These are phyloP conservation scores for Candida golubevii DNA, from an alignment of 805 yeast species.

Conservation along the genomic window DNA sequence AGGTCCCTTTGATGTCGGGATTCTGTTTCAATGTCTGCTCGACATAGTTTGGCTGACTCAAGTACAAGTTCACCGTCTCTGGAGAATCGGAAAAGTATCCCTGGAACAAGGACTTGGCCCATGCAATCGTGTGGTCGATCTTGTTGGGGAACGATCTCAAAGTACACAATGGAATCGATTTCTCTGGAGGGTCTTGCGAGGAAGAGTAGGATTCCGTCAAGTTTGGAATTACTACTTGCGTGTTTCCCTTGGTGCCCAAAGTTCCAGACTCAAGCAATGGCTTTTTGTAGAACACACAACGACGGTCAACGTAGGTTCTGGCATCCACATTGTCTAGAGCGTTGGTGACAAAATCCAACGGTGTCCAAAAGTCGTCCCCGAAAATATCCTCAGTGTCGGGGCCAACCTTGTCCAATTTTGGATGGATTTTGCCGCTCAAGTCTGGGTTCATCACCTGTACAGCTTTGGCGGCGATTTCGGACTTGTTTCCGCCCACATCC, in stretches of 20 bases:
- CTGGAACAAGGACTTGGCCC: conserved; percentile 95
- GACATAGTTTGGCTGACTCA: conserved; percentile 88
- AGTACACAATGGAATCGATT: conserved; percentile 95
- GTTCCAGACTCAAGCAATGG: conserved; percentile 96
- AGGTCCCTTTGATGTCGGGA: conserved; percentile 83
- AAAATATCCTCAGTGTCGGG: conserved; percentile 86
- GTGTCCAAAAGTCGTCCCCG: conserved; percentile 79
- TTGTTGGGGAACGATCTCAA: conserved; percentile 96
- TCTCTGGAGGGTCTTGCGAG: conserved; percentile 98
- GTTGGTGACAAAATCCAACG: conserved; percentile 85
- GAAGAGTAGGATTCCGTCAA: conserved; percentile 95
- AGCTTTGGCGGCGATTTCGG: conserved; percentile 86
- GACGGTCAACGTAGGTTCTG: conserved; percentile 93
- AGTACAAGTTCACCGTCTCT: conserved; percentile 85
- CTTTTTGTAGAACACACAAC: conserved; percentile 89
- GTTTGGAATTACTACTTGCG: conserved; percentile 92
- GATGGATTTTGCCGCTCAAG: conserved; percentile 67
- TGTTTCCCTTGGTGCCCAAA: conserved; percentile 96
- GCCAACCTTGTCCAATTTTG: conserved; percentile 85
- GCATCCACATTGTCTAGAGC: conserved; percentile 98
- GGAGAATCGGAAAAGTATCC: conserved; percentile 89
- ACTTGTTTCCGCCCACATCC: conserved; percentile 89
- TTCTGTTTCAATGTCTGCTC: conserved; percentile 88
- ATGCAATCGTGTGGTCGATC: conserved; percentile 97
- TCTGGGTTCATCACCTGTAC: conserved; percentile 84